These are phyloP conservation scores for Anthracocystis setariae DNA, from an alignment of 1,284 basidiomycete genomes.

Conservation along the genomic window DNA sequence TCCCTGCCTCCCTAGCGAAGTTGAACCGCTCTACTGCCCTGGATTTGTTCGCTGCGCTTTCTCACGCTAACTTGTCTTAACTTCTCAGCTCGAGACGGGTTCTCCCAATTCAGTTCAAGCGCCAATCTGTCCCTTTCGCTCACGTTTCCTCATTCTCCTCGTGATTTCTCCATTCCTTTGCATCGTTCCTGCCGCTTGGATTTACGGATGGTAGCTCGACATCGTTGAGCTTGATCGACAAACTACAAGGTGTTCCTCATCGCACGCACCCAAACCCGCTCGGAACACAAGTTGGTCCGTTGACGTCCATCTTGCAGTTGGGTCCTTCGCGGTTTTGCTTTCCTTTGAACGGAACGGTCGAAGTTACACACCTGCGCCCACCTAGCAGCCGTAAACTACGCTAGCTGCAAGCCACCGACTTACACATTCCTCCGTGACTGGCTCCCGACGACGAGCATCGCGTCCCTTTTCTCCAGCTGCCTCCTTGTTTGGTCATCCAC, in stretches of 20 bases:
- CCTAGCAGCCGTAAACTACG: neutral
- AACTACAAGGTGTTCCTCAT: neutral
- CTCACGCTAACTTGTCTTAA: no score
- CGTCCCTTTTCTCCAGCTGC: neutral
- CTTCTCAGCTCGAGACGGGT: no score
- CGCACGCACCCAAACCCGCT: neutral
- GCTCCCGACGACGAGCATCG: neutral
- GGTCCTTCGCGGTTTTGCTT: neutral
- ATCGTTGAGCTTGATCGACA: neutral
- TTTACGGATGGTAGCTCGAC: slow-evolving; percentile 1
- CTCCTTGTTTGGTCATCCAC: neutral
- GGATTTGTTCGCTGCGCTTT: no score
- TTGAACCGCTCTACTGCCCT: no score
- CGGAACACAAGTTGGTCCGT: no score
- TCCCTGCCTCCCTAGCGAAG: no score
- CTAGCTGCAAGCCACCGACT: neutral
- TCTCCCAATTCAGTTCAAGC: no score
- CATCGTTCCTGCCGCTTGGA: slow-evolving; percentile 1
- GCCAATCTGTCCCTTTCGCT: slow-evolving; percentile 3
- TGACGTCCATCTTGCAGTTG: no score
- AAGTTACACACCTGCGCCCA: neutral
- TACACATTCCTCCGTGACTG: neutral
- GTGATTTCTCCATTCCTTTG: neutral
- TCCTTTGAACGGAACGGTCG: neutral
- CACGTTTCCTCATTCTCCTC: slow-evolving; percentile 1